Base-by-base conservation (phyloP, 2,329 filamentous ascomycete species). In the Cryphonectria japonica region DNA sequence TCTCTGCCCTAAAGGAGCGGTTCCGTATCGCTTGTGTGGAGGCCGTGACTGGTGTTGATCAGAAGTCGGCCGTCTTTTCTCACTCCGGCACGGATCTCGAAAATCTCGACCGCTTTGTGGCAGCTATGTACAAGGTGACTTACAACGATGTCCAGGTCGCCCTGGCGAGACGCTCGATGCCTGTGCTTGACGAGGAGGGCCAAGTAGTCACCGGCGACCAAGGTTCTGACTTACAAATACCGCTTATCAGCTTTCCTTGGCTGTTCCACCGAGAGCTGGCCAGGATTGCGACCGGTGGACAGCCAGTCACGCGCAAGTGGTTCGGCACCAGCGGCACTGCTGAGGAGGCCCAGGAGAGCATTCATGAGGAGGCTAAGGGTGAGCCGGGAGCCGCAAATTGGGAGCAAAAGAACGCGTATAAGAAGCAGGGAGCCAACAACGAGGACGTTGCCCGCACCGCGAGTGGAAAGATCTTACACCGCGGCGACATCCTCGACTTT, bases 241-340 rank as follows among this genome's bases (percentile, higher is more conserved):
- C 96, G 0, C 83, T 98, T 11, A 96, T 98, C 76, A 96, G 92
- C 71, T 98, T 98, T 76, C 95, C 96, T 0, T 99, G 96, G 96
- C 83, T 98, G 1, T 97, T 98, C 74, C 85, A 90, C 16, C 85
- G 87, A 61, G 87, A 94, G 71, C 84, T 97, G 4, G 91, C 92
- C 1, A 85, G 86, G 64, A 90, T 97, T 75, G 92, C 92, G 1
- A 88, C 62, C 82, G 37, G 80, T 79, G 43, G 43, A 9, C 43
- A 50, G 19, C 34, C 43, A 11, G n/a, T 14, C 32, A 64, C 43
- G 34, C n/a, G 46, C 29, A 5, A 57, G 43, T 29, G 29, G 29
- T 64, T 26, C 7, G 37, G 16, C 19, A 16, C 8, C 26, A 19
- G 73, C 32, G 19, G 19, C 1, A 32, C 39, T 26, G 60, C 68